Evolutionary conservation across 164 flowering plant genomes (phyloP), one percentile per base, ranked within the genome.

Genomic region (Cinnamomum micranthum): DNA sequence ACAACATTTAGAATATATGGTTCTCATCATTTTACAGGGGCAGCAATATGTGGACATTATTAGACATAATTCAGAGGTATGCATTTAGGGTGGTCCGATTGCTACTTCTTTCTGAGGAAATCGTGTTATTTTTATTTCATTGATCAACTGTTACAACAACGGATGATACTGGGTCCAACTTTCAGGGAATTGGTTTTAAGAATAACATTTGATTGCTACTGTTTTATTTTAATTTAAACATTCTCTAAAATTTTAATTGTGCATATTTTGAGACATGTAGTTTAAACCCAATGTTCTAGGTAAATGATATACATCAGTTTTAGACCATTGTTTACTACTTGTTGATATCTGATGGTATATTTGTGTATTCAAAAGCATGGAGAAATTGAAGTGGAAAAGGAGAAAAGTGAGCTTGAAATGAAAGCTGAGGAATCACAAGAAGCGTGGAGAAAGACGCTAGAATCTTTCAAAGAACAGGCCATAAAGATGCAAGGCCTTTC

Each of bases 391-490:
- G 82, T 83, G 72, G 91, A 91, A 75, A 86, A 84, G 71, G 88
- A 77, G 50, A 81, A 82, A 75, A 76, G 28, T 1, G 66, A 85
- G 73, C 47, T 71, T 50, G 76, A 87, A 20, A 35, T 22, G 4
- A 75, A 68, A 72, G 83, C 77, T 50, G 80, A 89, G 68, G 92
- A 85, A 74, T 84, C 97, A 27, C 69, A 88, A 74, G 93, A 91
- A 86, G 90, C 82, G 22, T 92, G 97, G 99, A 76, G 87, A 75
- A 75, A 87, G 75, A 78, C 87, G 55, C 74, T 95, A 28, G 90
- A 79, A 25, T 77, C 97, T 60, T 88, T 95, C 72, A 93, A 87
- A 79, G 95, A 91, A 73, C 89, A 95, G 81, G 90, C 94, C 13
- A 28, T 88, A 24, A 95, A 90, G 86, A 80, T 94, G 90, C 88